Evolutionary conservation across 1,284 basidiomycete species (phyloP).

Genomic region (Pyrrhoderma lamaoense): DNA sequence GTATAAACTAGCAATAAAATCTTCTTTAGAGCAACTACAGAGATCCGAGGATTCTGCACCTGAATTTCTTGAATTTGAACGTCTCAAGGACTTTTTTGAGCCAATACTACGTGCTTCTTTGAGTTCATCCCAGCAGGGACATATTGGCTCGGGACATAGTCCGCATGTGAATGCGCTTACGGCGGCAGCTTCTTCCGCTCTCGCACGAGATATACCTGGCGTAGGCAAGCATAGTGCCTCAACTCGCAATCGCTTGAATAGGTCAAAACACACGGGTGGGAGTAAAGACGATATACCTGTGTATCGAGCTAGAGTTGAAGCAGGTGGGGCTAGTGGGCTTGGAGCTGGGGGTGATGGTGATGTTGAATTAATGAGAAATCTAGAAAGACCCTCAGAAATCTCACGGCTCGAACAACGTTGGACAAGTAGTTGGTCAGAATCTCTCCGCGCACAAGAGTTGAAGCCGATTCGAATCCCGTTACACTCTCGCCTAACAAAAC

Average conservation of each 20-base stretch:
- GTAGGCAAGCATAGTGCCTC: conserved; percentile 60
- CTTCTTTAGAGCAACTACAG: conserved; percentile 65
- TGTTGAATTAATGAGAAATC: conserved; percentile 57
- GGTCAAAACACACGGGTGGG: conserved; percentile 52
- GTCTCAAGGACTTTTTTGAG: conserved; percentile 91
- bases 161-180: conserved; percentile 71
- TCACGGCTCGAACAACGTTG: conserved; percentile 75
- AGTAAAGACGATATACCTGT: conserved; percentile 70
- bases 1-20: conserved; percentile 2
- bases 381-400: conserved; percentile 58
- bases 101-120: conserved; percentile 72
- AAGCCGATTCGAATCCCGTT: conserved; percentile 85
- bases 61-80: conserved; percentile 83
- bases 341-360: conserved; percentile 57
- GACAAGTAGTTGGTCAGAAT: conserved; percentile 72
- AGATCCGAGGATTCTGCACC: conserved; percentile 81
- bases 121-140: conserved; percentile 45
- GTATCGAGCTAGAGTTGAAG: conserved; percentile 64
- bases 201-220: conserved; percentile 74
- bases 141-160: conserved; percentile 41
- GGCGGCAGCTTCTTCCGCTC: conserved; percentile 77
- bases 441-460: conserved; percentile 59
- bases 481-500: conserved; percentile 89
- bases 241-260: conserved; percentile 42
- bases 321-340: conserved; percentile 42